Base-by-base conservation (phyloP, 2,329 filamentous ascomycete species). In the Claviceps pazoutovae region DNA sequence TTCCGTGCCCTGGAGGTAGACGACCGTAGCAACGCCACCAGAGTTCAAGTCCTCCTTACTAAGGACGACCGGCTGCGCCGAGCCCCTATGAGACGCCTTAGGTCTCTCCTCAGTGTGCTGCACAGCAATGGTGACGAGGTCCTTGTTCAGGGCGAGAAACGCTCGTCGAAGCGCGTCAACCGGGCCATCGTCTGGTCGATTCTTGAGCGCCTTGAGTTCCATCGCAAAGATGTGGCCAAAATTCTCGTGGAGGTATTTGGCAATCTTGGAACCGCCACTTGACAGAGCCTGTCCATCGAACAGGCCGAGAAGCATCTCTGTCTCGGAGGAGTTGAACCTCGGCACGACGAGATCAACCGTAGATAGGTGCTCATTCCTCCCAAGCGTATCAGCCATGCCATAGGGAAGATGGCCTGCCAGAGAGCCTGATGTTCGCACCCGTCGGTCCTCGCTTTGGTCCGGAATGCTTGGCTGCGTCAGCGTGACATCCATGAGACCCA, bases 401-500 rank as follows among this genome's bases (percentile, higher is more conserved):
- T 98, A 98, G 1, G 88, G 84, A 67, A 98, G 79, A 36, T 88
- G 84, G 2, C 91, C 91, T 19, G 94, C 90, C 52, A 91, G 71
- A 1, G 91, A 95, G n/a, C 90, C 90, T 30, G 93, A 94, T n/a
- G 93, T 97, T 61, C 93, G 82, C 51, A 98, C 88, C 74, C 93
- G 86, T 54, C 90, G 82, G 65, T 98, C 91, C 66, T 97, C 90
- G 56, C 84, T 95, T 66, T 97, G 86, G 61, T 98, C 93, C 0
- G 93, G 93, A 48, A 97, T 90, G 46, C 85, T 94, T 3, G 89
- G 88, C 46, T 91, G 88, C 17, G 88, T 96, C 56, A 97, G 78
- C 0, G 93, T 98, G 30, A 98, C 93, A 70, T 98, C 93, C 90
- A 98, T 98, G 61, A 98, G 70, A 26, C 93, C 93, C 39, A 98